Evolutionary conservation across 768 basidiomycete species (phyloP), one percentile per base, ranked within the genome.

Genomic region (Pleurotus djamor): DNA sequence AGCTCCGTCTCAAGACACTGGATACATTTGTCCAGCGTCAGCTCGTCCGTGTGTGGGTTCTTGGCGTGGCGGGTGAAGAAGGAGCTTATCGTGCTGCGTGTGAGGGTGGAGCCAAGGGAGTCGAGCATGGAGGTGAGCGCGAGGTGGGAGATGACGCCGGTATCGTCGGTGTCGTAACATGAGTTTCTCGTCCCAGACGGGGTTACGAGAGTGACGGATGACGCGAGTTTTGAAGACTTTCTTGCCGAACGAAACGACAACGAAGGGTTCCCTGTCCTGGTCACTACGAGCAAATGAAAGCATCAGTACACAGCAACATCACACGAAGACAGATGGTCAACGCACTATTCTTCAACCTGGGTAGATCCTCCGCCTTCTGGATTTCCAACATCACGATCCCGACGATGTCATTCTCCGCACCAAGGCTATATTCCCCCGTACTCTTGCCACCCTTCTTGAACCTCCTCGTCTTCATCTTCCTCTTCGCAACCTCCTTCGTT

Each of bases 371-470:
- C 28, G 94, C 96, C 10, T 84, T 77, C 60, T 86, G 79, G 60
- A 99, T 91, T 74, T 99, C 96, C 17, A 99, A 74, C 87, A 97
- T 91, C 38, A 98, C 96, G 60, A 98, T 94, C 0, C 96, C 96
- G 2, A 96, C 74, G 43, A 97, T 88, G 67, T 98, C 96, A 66
- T 93, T 88, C 4, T 76, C 80, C 0, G 86, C 78, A 14, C 81
- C 82, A 60, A 92, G 83, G 68, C 88, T 87, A 70, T 70, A 77
- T 38, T 61, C 69, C 21, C 66, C 69, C 38, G 67, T 70, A 52
- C 67, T 64, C 58, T 61, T 65, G n/a, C 68, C 69, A 59, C 67
- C 66, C 57, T 62, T 58, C 56, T 47, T 48, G 34, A 63, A 63
- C 2, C 50, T 32, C 55, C 45, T 61, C 50, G 36, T 63, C 35